phyloP scores from a whole-genome alignment of 208 protist species.

The Leishmania turanica region DNA sequence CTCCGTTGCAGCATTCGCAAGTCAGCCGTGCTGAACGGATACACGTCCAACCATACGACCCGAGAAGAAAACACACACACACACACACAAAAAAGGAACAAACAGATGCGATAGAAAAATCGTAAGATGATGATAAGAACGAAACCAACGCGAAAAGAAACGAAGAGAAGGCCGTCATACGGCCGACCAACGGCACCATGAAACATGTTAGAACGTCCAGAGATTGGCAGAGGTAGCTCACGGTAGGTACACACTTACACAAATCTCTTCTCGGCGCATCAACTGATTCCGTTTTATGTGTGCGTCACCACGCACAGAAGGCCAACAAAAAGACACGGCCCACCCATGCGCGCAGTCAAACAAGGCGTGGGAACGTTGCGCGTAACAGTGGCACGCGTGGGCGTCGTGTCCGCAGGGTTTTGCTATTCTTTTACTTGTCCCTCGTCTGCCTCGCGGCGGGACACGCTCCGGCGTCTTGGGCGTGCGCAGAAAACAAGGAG shows the following conservation, averaged over 20 bases:
- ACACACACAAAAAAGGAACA: not conserved
- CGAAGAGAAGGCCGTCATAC: not conserved
- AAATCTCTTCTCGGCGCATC: not conserved
- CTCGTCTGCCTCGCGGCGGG: not conserved
- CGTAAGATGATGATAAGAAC: not conserved
- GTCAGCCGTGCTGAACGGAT: not conserved
- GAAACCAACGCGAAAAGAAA: not conserved
- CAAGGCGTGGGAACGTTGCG: not conserved
- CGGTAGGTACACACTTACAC: not conserved
- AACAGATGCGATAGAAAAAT: conserved; percentile 1
- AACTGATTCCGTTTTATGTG: not conserved
- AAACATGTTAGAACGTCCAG: not conserved
- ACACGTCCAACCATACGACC: not conserved
- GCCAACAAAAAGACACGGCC: not conserved
- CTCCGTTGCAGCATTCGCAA: not conserved
- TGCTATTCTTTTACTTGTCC: not conserved
- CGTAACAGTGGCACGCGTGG: not conserved
- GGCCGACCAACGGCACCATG: not conserved
- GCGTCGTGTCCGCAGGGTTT: not conserved
- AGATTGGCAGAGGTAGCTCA: not conserved
- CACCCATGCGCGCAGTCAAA: not conserved
- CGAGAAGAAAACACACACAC: not conserved
- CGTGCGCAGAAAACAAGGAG: not conserved
- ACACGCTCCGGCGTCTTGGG: not conserved
- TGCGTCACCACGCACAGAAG: not conserved